phyloP scores from a whole-genome alignment of 805 yeast genomes.

The Candida tammaniensis region DNA sequence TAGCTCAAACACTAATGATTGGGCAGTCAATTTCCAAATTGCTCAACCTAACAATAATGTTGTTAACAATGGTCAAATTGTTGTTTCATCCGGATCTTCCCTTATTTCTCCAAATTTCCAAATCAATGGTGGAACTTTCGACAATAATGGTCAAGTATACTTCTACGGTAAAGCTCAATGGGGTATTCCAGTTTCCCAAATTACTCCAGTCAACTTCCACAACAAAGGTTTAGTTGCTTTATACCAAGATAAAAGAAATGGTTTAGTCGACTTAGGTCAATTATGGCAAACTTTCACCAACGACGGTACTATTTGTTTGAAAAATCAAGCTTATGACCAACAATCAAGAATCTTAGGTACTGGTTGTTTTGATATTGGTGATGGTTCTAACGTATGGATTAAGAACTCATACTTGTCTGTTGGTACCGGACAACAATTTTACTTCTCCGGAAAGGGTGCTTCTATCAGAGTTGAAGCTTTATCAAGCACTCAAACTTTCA shows the following conservation, averaged over 20 bases:
- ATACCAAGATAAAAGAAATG: constrained; percentile 18
- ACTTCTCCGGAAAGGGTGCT: constrained; percentile 14
- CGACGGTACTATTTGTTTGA: constrained; percentile 22
- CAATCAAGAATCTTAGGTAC: constrained; percentile 16
- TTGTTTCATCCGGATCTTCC: constrained; percentile 21
- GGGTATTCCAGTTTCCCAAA: constrained; percentile 13
- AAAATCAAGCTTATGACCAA: constrained; percentile 18
- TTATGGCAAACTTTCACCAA: constrained; percentile 15
- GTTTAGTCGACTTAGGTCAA: constrained; percentile 14
- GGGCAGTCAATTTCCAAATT: constrained; percentile 15
- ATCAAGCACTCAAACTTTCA: constrained; percentile 16
- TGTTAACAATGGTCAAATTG: constrained; percentile 19
- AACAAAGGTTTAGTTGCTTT: constrained; percentile 21
- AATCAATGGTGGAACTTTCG: constrained; percentile 17
- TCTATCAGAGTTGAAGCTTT: constrained; percentile 15
- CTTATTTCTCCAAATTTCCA: constrained; percentile 16
- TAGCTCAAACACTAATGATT: constrained; percentile 12
- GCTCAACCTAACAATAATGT: constrained; percentile 9
- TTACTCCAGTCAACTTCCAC: constrained; percentile 10
- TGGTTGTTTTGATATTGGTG: constrained; percentile 22
- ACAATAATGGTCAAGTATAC: constrained; percentile 22
- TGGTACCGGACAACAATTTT: constrained; percentile 14
- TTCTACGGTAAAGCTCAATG: constrained; percentile 18
- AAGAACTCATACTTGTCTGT: constrained; percentile 10
- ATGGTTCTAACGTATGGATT: constrained; percentile 14